These are phyloP conservation scores for Ceriops decandra DNA, from an alignment of 345 rosid species.

Conservation along the genomic window DNA sequence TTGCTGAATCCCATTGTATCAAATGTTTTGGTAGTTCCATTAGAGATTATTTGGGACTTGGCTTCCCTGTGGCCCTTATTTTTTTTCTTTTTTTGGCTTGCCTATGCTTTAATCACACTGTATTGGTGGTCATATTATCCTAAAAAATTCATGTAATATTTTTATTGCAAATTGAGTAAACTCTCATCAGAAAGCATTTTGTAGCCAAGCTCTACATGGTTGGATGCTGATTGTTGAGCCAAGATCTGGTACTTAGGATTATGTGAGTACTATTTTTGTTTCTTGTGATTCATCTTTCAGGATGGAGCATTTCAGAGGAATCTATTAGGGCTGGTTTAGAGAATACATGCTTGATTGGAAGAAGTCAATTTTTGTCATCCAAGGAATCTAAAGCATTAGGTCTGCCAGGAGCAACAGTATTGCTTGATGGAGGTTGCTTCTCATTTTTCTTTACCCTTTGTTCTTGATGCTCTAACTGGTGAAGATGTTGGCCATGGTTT, in stretches of 20 bases:
- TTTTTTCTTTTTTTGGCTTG: background rate
- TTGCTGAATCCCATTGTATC: too few relatives aligned
- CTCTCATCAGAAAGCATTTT: background rate
- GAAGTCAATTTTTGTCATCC: conserved; percentile 69
- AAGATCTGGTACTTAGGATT: background rate
- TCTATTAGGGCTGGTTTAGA: conserved; percentile 73
- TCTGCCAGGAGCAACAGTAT: conserved; percentile 56
- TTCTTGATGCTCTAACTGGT: background rate
- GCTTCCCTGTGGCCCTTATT: too few relatives aligned
- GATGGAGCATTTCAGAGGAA: conserved; percentile 62
- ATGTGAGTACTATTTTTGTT: background rate
- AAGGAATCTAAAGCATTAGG: conserved; percentile 59
- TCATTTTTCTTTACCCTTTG: background rate
- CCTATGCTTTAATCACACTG: background rate
- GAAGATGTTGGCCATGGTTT: background rate
- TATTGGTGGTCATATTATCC: background rate
- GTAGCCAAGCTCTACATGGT: background rate
- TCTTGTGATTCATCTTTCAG: conserved; percentile 32
- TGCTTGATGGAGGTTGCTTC: conserved; percentile 81
- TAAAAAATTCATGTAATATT: background rate
- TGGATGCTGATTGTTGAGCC: conserved; percentile 2
- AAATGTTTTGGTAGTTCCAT: background rate
- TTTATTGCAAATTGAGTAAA: background rate
- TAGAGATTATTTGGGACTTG: background rate
- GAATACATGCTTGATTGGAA: conserved; percentile 66